Percentiles rank a stretch among this genome's conserved stretches.
Conservation (phyloP, 208 protist genomes). For the Wallacemonas sp. region DNA sequence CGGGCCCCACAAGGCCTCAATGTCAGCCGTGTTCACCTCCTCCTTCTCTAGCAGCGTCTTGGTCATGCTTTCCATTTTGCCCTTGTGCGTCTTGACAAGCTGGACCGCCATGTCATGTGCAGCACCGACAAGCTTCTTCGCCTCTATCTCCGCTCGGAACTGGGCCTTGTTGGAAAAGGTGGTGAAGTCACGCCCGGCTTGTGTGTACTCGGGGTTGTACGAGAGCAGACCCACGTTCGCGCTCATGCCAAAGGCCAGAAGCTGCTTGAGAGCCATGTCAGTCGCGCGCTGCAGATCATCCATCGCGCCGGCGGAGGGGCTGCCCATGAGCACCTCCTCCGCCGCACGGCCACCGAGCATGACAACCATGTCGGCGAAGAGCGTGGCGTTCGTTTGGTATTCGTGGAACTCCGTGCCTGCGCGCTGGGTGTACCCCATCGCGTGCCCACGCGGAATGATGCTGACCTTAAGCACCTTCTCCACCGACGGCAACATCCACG, state of each 20-base stretch:
- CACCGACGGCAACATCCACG: conserved; percentile 76
- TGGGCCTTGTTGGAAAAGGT: conserved; percentile 79
- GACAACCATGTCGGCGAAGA: conserved; percentile 86
- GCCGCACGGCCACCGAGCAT: conserved; percentile 83
- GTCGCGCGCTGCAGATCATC: conserved; percentile 88
- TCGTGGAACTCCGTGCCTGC: conserved; percentile 83
- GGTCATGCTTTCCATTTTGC: conserved; percentile 59
- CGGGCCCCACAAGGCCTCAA: conserved; percentile 71
- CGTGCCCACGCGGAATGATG: conserved; percentile 79
- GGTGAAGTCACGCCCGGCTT: conserved; percentile 77
- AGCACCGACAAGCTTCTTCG: conserved; percentile 58
- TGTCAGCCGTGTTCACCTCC: conserved; percentile 69
- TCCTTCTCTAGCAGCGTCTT: conserved; percentile 70
- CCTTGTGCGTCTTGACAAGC: conserved; percentile 47
- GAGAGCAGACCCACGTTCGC: conserved; percentile 63
- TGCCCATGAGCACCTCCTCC: conserved; percentile 85
- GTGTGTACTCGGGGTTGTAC: conserved; percentile 82
- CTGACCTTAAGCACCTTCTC: conserved; percentile 81
- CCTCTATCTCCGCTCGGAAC: conserved; percentile 71
- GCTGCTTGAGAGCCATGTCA: conserved; percentile 79
- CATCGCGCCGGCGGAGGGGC: conserved; percentile 87
- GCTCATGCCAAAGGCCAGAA: conserved; percentile 88
- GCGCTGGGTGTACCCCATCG: conserved; percentile 88
- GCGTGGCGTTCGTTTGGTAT: conserved; percentile 84
- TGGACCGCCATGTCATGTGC: conserved; percentile 59